A percentile compares a stretch with the other conserved stretches of the same genome.
Evolutionary conservation across 148 eudicot species (phyloP).

Genomic region (Mesembryanthemum crystallinum): DNA sequence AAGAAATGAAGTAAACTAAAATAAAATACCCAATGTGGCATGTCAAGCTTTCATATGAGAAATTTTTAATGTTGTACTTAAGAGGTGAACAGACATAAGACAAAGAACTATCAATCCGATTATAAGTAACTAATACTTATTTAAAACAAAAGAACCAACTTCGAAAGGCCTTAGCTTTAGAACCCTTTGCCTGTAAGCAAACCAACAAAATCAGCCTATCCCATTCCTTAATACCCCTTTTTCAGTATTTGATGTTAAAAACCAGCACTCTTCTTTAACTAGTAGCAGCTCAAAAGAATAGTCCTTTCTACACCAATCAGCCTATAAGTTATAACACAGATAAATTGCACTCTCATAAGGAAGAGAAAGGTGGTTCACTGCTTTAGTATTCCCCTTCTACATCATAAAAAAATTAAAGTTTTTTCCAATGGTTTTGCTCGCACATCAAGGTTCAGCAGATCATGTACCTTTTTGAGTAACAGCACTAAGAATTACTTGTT

Average conservation of each 20-base stretch:
- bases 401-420: not conserved
- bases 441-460: not conserved
- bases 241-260: too few species aligned
- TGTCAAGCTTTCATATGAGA: not conserved
- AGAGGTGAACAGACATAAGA: too few species aligned
- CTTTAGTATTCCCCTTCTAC: not conserved
- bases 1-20: not conserved
- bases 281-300: not conserved
- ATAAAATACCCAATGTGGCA: not conserved
- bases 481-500: not conserved
- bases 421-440: not conserved
- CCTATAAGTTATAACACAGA: not conserved
- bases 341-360: not conserved
- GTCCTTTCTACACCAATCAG: not conserved
- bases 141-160: too few species aligned
- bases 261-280: not conserved
- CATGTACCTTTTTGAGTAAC: not conserved
- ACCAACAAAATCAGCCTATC: too few species aligned
- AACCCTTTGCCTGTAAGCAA: too few species aligned
- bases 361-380: not conserved
- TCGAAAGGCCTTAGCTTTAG: too few species aligned
- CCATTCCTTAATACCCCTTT: too few species aligned
- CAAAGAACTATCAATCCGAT: too few species aligned
- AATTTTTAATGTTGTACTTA: not conserved
- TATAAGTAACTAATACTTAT: too few species aligned